These are phyloP conservation scores for Penicillium sp. DNA, from an alignment of 2,329 filamentous ascomycete species.

Conservation along the genomic window DNA sequence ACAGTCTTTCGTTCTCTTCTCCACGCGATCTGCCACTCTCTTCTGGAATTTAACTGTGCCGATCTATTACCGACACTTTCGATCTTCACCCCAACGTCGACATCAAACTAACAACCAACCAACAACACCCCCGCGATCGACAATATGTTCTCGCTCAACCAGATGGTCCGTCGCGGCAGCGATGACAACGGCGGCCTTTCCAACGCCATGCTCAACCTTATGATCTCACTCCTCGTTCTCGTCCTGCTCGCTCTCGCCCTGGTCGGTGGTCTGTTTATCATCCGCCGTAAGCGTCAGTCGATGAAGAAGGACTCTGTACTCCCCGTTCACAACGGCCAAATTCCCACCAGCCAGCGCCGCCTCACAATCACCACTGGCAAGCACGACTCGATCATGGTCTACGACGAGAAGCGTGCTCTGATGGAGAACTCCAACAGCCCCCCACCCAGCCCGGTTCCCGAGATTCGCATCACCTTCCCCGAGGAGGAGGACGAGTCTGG, in stretches of 20 bases:
- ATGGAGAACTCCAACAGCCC: slow-evolving; percentile 74
- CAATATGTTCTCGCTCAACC: slow-evolving; percentile 44
- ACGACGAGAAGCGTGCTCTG: slow-evolving; percentile 77
- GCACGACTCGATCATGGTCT: slow-evolving; percentile 72
- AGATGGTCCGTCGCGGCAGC: slow-evolving; percentile 54
- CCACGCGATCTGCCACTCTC: slow-evolving; percentile 23
- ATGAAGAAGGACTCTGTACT: slow-evolving; percentile 52
- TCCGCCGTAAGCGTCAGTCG: slow-evolving; percentile 66
- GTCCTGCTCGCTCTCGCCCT: slow-evolving; percentile 71
- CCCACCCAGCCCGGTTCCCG: slow-evolving; percentile 81
- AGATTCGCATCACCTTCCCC: slow-evolving; percentile 98
- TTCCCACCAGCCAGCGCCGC: slow-evolving; percentile 57
- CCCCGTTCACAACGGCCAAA: slow-evolving; percentile 68
- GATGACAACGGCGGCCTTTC: slow-evolving; percentile 53
- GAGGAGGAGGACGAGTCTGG: slow-evolving; percentile 82
- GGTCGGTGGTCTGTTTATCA: slow-evolving; percentile 67
- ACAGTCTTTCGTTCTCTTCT: slow-evolving; percentile 10
- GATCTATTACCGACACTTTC: slow-evolving; percentile 16
- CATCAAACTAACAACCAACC: slow-evolving; percentile 1
- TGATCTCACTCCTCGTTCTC: slow-evolving; percentile 78
- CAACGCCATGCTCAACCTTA: slow-evolving; percentile 68
- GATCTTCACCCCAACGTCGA: slow-evolving; percentile 11
- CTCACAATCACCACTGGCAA: slow-evolving; percentile 61
- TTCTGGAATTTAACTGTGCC: slow-evolving; percentile 20
- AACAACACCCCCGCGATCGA: slow-evolving; percentile 7